Percentiles rank a stretch among this genome's conserved stretches.
phyloP scores from a whole-genome alignment of 768 basidiomycete genomes.

The Pisolithus marmoratus region DNA sequence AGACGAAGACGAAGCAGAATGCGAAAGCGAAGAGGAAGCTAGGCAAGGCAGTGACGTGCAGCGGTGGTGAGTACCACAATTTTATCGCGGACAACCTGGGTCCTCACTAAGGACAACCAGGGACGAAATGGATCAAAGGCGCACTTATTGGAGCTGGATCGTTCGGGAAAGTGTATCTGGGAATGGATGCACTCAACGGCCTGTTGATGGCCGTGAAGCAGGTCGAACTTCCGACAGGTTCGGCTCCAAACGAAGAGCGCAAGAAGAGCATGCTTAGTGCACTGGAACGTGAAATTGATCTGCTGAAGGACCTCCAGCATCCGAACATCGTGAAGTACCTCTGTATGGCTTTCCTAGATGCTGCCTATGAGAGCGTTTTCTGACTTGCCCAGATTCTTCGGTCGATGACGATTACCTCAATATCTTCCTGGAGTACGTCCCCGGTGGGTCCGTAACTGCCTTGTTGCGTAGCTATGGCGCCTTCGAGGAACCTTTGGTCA shows the following conservation, averaged over 20 bases:
- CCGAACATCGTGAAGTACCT: conserved; percentile 98
- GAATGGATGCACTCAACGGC: conserved; percentile 89
- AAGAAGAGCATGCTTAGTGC: conserved; percentile 92
- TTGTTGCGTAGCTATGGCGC: conserved; percentile 87
- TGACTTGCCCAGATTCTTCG: conserved; percentile 70
- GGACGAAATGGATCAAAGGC: conserved; percentile 95
- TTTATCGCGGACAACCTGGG: neutral
- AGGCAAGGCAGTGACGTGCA: conserved; percentile 49
- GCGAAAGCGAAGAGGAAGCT: conserved; percentile 41
- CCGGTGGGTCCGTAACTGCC: conserved; percentile 90
- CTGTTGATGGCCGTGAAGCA: conserved; percentile 97
- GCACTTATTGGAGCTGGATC: conserved; percentile 93
- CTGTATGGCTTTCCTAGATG: conserved; percentile 47
- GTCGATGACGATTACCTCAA: conserved; percentile 87
- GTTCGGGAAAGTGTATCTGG: conserved; percentile 92
- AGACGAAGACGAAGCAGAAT: conserved; percentile 40
- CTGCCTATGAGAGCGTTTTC: neutral
- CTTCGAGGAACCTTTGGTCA: conserved; percentile 88
- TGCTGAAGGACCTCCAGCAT: conserved; percentile 88
- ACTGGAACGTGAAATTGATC: conserved; percentile 89
- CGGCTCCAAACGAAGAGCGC: conserved; percentile 82
- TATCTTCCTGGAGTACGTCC: conserved; percentile 96
- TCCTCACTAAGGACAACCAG: conserved; percentile 28
- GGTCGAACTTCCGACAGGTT: conserved; percentile 84
- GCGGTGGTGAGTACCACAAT: conserved; percentile 32